Base-by-base conservation (phyloP, 208 protist species). In the Paratrypanosoma confusum region DNA sequence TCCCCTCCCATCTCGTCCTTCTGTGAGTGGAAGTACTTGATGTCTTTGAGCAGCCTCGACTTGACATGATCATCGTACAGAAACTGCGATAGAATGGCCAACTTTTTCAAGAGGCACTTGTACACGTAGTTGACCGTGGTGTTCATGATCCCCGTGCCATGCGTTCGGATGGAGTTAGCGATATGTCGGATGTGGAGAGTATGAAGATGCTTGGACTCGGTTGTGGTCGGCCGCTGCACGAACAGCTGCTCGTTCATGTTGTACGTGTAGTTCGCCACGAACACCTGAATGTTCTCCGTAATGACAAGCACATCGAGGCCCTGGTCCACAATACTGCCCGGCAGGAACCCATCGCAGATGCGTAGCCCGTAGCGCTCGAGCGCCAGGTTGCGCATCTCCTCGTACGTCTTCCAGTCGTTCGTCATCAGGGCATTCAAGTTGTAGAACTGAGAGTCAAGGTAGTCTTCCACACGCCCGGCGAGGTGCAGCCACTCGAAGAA, bases 91-190 rank as follows among this genome's bases (percentile, higher is more conserved):
- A 98, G 86, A 7, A 95, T 61, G 3, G 65, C 50, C 32, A 99
- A 84, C 57, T 97, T 97, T 54, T 90, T 82, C 13, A 81, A 48
- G 0, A 98, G 61, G 47, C 92, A 98, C 50, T 90, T 81, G 66
- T 96, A 99, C 1, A 95, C 93, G 60, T 97, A 97, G 70, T 98
- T 98, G 28, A 97, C 91, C 1, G 95, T 85, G 7, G 96, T 98
- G 64, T 97, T 97, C 89, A 98, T 97, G 25, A 99, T 98, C 44
- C 96, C 96, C 10, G 82, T 94, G 39, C 96, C 96, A 65, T 98
- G 96, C 13, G 91, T 97, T 33, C 95, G 72, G 50, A 98, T 97
- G 11, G 93, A 97, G 57, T 97, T 96, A 24, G 95, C 87, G 48
- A 98, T 86, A 65, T 98, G 95, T 8, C 73, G 65, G 42, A 97